A percentile compares a stretch with the other conserved stretches of the same genome.
Evolutionary conservation across 176 grass and related monocot genomes (phyloP).

Genomic region (Oryza punctata): DNA sequence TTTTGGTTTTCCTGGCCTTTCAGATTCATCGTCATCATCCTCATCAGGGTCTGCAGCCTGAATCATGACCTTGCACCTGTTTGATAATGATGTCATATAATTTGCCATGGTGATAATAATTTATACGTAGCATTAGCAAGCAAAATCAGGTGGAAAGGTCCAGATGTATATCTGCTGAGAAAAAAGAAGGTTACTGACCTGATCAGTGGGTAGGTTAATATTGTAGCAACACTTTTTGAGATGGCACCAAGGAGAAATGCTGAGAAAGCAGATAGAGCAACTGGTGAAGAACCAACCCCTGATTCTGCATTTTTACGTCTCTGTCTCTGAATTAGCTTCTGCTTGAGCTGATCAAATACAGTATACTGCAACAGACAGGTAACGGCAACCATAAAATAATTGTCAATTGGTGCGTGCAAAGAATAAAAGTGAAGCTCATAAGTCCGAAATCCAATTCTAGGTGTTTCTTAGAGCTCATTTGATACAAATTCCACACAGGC

Average conservation of each 20-base stretch:
- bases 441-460: neutral
- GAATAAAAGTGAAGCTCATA: neutral
- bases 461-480: neutral
- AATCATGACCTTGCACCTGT: slow-evolving; percentile 98
- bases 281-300: slow-evolving; percentile 49
- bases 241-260: slow-evolving; percentile 86
- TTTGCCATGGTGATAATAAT: slow-evolving; percentile 17
- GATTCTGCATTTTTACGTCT: slow-evolving; percentile 37
- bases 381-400: slow-evolving; percentile 1
- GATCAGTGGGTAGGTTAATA: slow-evolving; percentile 93
- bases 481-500: neutral
- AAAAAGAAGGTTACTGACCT: slow-evolving; percentile 56
- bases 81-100: slow-evolving; percentile 7
- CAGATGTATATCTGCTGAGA: neutral
- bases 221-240: slow-evolving; percentile 82
- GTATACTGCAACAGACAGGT: slow-evolving; percentile 72
- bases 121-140: neutral
- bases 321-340: slow-evolving; percentile 56
- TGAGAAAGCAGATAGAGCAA: slow-evolving; percentile 81
- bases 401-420: neutral
- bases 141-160: neutral
- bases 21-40: slow-evolving; percentile 42
- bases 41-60: slow-evolving; percentile 66
- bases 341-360: slow-evolving; percentile 94
- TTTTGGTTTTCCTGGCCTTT: slow-evolving; percentile 46